Evolutionary conservation across 2,329 filamentous ascomycete genomes (phyloP), one percentile per base, ranked within the genome.

Genomic region (Simplicillium aogashimaense): DNA sequence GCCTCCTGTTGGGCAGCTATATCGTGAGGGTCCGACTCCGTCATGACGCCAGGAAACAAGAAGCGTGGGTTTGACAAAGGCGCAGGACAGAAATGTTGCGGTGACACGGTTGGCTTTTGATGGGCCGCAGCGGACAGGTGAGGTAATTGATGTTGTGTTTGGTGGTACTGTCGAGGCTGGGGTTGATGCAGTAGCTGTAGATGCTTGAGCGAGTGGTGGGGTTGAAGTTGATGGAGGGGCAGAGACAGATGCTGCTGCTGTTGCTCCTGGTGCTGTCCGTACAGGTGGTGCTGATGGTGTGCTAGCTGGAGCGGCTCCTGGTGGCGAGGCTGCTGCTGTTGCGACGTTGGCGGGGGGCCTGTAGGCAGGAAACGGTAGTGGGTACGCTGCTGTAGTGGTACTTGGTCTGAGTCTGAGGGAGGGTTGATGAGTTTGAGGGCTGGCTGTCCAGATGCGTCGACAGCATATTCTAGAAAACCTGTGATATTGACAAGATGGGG

Each of bases 1-100:
- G 77, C 69, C 36, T 71, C 73, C 56, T 81, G 74, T 56, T 81
- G 76, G 39, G 74, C 75, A 32, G 65, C 67, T 39, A 78, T 59
- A 45, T 72, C 71, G 47, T 67, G 60, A 39, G 54, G 49, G 16
- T 50, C 48, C 9, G 20, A 25, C 20, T 25, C 20, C 6, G 20
- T 25, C 20, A 25, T 25, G 20, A 25, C 9, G 20, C 20, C 20
- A 25, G 20, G 28, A 25, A 25, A 25, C 10, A 33, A 20, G 16
- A 31, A 12, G 8, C 12, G 14, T 18, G 20, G 29, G 16, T 12
- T 9, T 43, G 33, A 11, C 29, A 29, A 30, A 32, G 35, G 47
- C 39, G 35, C n/a, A 18, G 30, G 3, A 9, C 44, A 32, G 39
- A 16, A 11, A 35, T 28, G 45, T 31, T 44, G 47, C 29, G 33